Evolutionary conservation across 2,329 filamentous ascomycete genomes (phyloP), one percentile per base, ranked within the genome.

Genomic region (Pseudogymnoascus sp.): DNA sequence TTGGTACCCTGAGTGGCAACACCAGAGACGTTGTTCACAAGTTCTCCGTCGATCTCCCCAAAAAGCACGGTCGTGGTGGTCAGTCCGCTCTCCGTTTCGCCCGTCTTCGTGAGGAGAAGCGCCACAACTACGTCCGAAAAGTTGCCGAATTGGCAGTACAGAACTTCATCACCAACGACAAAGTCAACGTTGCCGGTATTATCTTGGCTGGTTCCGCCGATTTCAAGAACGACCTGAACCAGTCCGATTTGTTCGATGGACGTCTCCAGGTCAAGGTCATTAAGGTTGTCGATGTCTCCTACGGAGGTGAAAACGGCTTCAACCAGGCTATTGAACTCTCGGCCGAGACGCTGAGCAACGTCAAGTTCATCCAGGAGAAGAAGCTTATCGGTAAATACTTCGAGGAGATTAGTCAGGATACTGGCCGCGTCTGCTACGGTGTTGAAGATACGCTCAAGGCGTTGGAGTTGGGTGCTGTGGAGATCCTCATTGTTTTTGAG

Each of bases 341-440:
- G 26, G 86, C 92, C 7, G 96, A 99, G 82, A 99, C 95, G 7
- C 85, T 99, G 59, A 90, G 93, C 78, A 99, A 97, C 75, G 95
- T 99, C 84, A 99, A 99, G 80, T 99, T 99, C 77, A 97, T 99
- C 76, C 95, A 99, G 79, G 95, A 99, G 84, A 99, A 99, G 89
- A 99, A 97, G 82, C 87, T 99, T 67, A 99, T 99, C 74, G 93
- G 93, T 76, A 92, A 90, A 76, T 99, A 99, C 83, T 99, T 99
- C 73, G 93, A 99, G 76, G 93, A 99, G 79, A 97, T 99, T 74
- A 96, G 91, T 76, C 92, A 96, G 78, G 95, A 99, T 75, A 96
- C 89, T 62, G 95, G 95, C 70, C 95, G 92, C 75, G 87, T 99
- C 70, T 99, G 95, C 82, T 99, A 99, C 77, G 92, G 95, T 82